Conservation (phyloP, 176 grass and related monocot species). For the Leersia perrieri region DNA sequence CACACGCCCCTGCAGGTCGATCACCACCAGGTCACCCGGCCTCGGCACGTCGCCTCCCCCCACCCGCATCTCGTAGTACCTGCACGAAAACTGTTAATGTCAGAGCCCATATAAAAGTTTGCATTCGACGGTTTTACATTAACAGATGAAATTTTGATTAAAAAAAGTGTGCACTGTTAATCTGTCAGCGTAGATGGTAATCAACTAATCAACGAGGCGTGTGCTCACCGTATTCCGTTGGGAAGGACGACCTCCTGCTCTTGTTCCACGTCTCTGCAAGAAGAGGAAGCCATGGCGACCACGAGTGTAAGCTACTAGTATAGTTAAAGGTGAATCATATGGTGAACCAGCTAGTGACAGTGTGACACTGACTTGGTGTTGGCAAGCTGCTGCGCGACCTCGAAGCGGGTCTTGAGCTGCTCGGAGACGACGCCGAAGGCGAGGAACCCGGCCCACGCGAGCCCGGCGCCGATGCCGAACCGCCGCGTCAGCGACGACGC, state of each 20-base stretch:
- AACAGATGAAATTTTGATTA: no score
- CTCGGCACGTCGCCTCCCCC: slow-evolving; percentile 69
- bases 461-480: slow-evolving; percentile 90
- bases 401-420: slow-evolving; percentile 95
- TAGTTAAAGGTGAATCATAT: not conserved
- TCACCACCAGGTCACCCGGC: slow-evolving; percentile 77
- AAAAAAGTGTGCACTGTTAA: no score
- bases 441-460: slow-evolving; percentile 90
- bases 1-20: slow-evolving; percentile 79
- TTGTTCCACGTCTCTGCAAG: slow-evolving; percentile 62
- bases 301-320: not conserved
- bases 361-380: slow-evolving; percentile 73
- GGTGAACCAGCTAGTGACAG: not conserved
- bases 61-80: slow-evolving; percentile 80
- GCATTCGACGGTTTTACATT: no score
- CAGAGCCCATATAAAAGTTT: no score
- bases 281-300: not conserved
- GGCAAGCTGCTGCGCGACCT: slow-evolving; percentile 82
- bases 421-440: slow-evolving; percentile 85
- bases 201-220: no score
- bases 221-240: slow-evolving; percentile 69
- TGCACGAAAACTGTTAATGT: not conserved
- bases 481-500: slow-evolving; percentile 78
- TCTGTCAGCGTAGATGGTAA: no score
- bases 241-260: slow-evolving; percentile 75